Base-by-base conservation (phyloP, 2,329 filamentous ascomycete species). In the Amesomyces nigricolor region DNA sequence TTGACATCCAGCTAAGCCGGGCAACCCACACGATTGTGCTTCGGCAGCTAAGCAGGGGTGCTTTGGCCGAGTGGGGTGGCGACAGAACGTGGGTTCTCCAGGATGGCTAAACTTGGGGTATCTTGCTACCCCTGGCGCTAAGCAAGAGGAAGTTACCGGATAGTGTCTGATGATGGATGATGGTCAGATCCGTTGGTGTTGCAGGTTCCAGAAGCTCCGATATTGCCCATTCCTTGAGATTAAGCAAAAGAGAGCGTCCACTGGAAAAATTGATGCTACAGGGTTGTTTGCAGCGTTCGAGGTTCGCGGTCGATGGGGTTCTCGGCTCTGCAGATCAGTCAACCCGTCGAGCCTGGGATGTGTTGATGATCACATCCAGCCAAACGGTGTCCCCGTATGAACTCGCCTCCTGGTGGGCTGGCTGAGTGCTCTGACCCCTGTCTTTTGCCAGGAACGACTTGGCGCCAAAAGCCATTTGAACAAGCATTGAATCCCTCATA, bases 61-160 rank as follows among this genome's bases (percentile, higher is more conserved):
- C 56, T 59, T 61, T 44, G 61, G 38, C 53, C 54, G 57, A 58
- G 61, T 61, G 62, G 62, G 57, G 59, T 57, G 57, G 47, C 44
- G 56, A 52, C 30, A 38, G 39, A 44, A 32, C 37, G 47, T 44
- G 53, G 56, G 38, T 45, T 56, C 47, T 38, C 47, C 35, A 37
- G 53, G 37, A 39, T 39, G 53, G 38, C 32, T 57, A 53, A 54
- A 50, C 26, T 55, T 52, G 52, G 50, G 51, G 53, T 46, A 47
- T 43, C 37, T 51, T 19, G 51, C 40, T 56, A 16, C 46, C 50
- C 53, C 47, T 47, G 48, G 46, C 22, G 54, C 54, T 54, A 59
- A 59, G 54, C 42, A 47, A 22, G 22, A 35, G 30, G 32, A 16
- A 47, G 48, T 30, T 52, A 22, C n/a, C 45, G 30, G 35, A 45